Evolutionary conservation across 352 stramenopile species (phyloP).

Genomic region (Pythium vanterpoolii): DNA sequence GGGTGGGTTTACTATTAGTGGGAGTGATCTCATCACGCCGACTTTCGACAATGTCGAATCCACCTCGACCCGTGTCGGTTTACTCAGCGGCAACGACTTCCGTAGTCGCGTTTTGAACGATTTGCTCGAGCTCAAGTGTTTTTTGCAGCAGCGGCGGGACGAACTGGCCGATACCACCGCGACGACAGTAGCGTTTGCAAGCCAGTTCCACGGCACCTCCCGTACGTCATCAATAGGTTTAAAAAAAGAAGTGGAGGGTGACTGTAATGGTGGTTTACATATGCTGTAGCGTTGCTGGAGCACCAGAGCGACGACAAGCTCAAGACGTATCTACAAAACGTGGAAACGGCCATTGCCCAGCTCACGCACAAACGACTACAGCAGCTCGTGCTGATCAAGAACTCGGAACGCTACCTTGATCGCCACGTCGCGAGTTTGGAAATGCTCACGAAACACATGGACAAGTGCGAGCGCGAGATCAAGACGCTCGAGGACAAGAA

Average conservation of each 20-base stretch:
- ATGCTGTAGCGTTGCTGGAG: slow-evolving; percentile 42
- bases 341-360: slow-evolving; percentile 39
- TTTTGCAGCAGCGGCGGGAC: slow-evolving; percentile 49
- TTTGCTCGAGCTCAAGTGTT: slow-evolving; percentile 66
- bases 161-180: slow-evolving; percentile 41
- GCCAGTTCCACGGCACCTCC: slow-evolving; percentile 67
- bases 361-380: slow-evolving; percentile 69
- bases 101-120: slow-evolving; percentile 65
- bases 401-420: slow-evolving; percentile 70
- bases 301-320: slow-evolving; percentile 58
- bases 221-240: slow-evolving; percentile 35
- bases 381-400: slow-evolving; percentile 72
- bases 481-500: slow-evolving; percentile 69
- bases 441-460: slow-evolving; percentile 68
- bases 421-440: slow-evolving; percentile 65
- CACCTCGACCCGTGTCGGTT: slow-evolving; percentile 36
- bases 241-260: not conserved
- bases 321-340: slow-evolving; percentile 35
- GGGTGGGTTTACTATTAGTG: slow-evolving; percentile 6
- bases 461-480: slow-evolving; percentile 71
- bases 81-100: slow-evolving; percentile 57
- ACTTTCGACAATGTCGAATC: slow-evolving; percentile 11
- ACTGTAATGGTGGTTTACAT: not conserved
- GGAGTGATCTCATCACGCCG: slow-evolving; percentile 2
- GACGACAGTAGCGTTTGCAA: slow-evolving; percentile 61